Evolutionary conservation across 208 protist genomes (phyloP), one percentile per base, ranked within the genome.

Genomic region (Leishmania braziliensis): DNA sequence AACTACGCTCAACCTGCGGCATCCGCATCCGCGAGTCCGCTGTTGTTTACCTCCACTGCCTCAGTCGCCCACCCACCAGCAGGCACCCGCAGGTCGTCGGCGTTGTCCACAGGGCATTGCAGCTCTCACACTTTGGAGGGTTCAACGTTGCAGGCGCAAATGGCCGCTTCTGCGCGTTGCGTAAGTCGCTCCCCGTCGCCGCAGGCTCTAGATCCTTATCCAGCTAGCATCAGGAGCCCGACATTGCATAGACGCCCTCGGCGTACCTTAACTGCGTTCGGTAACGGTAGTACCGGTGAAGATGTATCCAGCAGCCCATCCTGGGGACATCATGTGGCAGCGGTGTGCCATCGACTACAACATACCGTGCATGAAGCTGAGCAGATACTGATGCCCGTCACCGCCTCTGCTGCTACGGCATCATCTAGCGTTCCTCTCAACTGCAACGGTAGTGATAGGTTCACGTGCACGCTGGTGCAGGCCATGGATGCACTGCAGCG

Each of bases 261-360:
- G 72, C 53, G 2, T 29, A 33, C 29, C 53, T 20, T 63, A 51
- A 50, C 53, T 26, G 53, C 72, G 18, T 63, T 76, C 33, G 72
- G 29, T 23, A 65, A 58, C 72, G 53, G 53, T n/a, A 60, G 53
- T 26, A 20, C 10, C 72, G 29, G 29, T 39, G 72, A 16, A 12
- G 53, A 63, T 39, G 33, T 23, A 54, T 26, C 70, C n/a, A n/a
- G 51, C 33, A 62, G 29, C 0, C 56, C 62, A 2, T 66, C 33
- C 10, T 84, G 75, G 80, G 5, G 68, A 18, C 69, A 54, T 48
- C 68, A 72, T 23, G 69, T 80, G 10, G 74, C 75, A 2, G 75
- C 68, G 16, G 75, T 85, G 77, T 80, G 81, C 50, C 77, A 50
- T 39, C 81, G 81, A 23, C 62, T 85, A 33, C 76, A 85, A n/a